Base-by-base conservation (phyloP, 192 early-diverging fungal species). In the Rhizoclosmatium globosum region DNA sequence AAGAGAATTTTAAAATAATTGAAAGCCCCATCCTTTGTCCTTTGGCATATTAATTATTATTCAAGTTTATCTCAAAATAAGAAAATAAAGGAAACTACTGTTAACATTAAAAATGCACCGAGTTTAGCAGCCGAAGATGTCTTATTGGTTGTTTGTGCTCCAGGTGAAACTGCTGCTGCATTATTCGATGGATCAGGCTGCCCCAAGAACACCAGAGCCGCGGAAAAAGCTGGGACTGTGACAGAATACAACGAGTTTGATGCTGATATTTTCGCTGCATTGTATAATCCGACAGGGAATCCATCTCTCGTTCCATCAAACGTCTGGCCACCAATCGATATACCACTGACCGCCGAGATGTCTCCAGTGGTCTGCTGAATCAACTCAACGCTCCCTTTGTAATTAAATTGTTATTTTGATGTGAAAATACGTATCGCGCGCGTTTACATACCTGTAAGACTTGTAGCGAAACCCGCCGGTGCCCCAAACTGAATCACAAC, bases 271-370 rank as follows among this genome's bases (percentile, higher is more conserved):
- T 7, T 64, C 23, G 7, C 62, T 31, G 23, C 21, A 7, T 6
- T 13, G 9, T 41, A 64, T 23, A 23, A n/a, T 7, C 62, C 62
- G 23, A 65, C 9, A 21, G 23, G 9, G 23, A 13, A 13, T 21
- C 64, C 64, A 23, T 65, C 64, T 13, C 0, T 38, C 23, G 23
- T 65, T 41, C 64, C 64, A 23, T 65, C 64, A 41, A 65, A 65
- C 64, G 64, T 65, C 23, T 65, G 64, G 9, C 64, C 64, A 13
- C 15, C 64, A 31, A 65, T 65, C 23, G 64, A 19, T 11, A 65
- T 65, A 9, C 64, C 64, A n/a, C 13, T 65, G 23, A 41, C 41
- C 11, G 62, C 62, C 9, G 21, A 9, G 39, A 64, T 23, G 21
- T 41, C 62, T n/a, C 62, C 62, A 23, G 6, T 64, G 21, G 62